Percentiles rank a stretch among this genome's conserved stretches.
Evolutionary conservation across 805 yeast genomes (phyloP).

Genomic region (Metschnikowia peoriensis): DNA sequence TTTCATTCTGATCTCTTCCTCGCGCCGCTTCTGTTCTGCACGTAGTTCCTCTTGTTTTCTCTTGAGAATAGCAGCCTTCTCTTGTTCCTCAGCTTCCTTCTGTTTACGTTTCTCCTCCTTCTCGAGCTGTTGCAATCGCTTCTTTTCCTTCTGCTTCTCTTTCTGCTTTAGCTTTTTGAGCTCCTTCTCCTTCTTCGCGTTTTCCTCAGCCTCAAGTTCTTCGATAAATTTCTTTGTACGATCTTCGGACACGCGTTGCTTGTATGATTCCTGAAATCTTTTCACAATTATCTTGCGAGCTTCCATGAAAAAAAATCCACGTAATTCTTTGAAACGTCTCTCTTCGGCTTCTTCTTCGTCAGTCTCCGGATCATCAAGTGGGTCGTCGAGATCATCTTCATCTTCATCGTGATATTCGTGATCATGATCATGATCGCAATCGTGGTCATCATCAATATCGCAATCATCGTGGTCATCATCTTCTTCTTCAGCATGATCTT

Average conservation of each 20-base stretch:
- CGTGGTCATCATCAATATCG: slow-evolving; percentile 33
- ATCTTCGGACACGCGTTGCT: slow-evolving; percentile 78
- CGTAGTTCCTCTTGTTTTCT: slow-evolving; percentile 33
- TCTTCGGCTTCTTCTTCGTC: slow-evolving; percentile 11
- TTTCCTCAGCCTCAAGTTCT: slow-evolving; percentile 70
- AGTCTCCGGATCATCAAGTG: slow-evolving; percentile 21
- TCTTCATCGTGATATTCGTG: slow-evolving; percentile 1
- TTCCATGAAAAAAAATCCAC: slow-evolving; percentile 74
- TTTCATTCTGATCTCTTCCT: slow-evolving; percentile 38
- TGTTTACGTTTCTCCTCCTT: slow-evolving; percentile 59
- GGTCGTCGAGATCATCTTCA: slow-evolving; percentile 11
- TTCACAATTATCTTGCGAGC: slow-evolving; percentile 54
- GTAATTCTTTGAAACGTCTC: slow-evolving; percentile 65
- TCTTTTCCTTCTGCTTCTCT: slow-evolving; percentile 72
- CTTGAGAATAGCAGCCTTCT: slow-evolving; percentile 30
- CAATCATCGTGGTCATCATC: slow-evolving; percentile 12
- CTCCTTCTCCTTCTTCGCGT: slow-evolving; percentile 61
- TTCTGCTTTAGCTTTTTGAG: slow-evolving; percentile 62
- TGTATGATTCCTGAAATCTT: slow-evolving; percentile 71
- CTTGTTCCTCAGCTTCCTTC: slow-evolving; percentile 52
- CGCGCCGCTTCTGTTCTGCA: slow-evolving; percentile 38
- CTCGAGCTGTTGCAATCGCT: slow-evolving; percentile 57
- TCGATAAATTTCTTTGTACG: slow-evolving; percentile 58
- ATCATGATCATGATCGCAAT: slow-evolving; percentile 3
- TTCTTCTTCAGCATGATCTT: slow-evolving; percentile 22